Conservation (phyloP, 2,329 filamentous ascomycete genomes). For the Sporothrix euskadiensis region DNA sequence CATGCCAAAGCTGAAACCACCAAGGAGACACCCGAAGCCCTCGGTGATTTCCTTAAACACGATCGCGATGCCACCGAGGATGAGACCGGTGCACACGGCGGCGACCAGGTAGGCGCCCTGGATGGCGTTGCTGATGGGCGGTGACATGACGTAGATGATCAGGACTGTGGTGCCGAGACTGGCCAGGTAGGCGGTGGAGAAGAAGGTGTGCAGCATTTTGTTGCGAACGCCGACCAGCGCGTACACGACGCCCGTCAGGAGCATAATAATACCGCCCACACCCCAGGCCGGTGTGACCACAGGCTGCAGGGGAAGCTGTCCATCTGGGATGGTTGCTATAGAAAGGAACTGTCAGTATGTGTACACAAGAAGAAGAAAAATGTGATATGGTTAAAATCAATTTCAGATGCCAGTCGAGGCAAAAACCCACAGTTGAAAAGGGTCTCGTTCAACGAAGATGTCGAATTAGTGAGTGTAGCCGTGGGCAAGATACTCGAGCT, state of each 20-base stretch:
- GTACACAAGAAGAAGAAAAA: neutral
- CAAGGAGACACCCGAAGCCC: constrained; percentile 78
- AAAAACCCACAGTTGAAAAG: constrained; percentile 37
- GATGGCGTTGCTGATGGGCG: constrained; percentile 70
- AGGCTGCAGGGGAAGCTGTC: constrained; percentile 70
- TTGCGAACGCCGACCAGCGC: constrained; percentile 81
- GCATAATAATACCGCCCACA: constrained; percentile 73
- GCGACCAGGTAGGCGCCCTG: constrained; percentile 89
- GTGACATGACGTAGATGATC: constrained; percentile 84
- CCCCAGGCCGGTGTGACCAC: constrained; percentile 77
- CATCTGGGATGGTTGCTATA: constrained; percentile 51
- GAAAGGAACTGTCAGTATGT: constrained; percentile 7
- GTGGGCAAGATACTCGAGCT: constrained; percentile 19
- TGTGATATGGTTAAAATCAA: constrained; percentile 32
- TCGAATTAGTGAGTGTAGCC: constrained; percentile 20
- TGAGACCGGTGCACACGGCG: constrained; percentile 67
- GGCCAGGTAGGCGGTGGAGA: constrained; percentile 73
- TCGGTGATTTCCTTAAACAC: constrained; percentile 84
- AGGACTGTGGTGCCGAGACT: constrained; percentile 76
- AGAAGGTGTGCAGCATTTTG: constrained; percentile 73
- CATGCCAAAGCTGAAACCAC: constrained; percentile 84
- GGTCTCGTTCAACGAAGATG: constrained; percentile 30
- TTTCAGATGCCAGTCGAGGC: constrained; percentile 23
- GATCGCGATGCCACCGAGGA: constrained; percentile 72
- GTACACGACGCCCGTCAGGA: constrained; percentile 70